Base-by-base conservation (phyloP, 1,284 basidiomycete genomes). In the Moesziomyces parantarcticus region DNA sequence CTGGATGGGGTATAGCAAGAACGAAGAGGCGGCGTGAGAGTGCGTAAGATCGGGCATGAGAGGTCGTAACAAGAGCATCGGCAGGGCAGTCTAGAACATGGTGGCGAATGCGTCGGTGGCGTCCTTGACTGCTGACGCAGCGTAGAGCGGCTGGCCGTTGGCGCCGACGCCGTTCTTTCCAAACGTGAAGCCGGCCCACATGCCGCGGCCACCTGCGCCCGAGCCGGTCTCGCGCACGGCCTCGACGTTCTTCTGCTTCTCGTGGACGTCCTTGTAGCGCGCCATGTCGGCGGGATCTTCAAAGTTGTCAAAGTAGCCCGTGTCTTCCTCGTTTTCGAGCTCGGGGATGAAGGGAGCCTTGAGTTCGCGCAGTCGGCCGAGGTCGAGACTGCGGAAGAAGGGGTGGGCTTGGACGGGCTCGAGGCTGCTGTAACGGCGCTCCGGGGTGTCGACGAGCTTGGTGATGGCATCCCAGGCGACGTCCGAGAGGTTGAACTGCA, bases 221-320 rank as follows among this genome's bases (percentile, higher is more conserved):
- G 68, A 50, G 32, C 77, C 78, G 14, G 53, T 61, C 86, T 97
- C 95, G 83, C 88, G 89, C 25, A 98, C 92, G 6, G 77, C 73
- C 51, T 97, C 96, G 43, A 99, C 95, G 83, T 97, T 94, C 79
- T 87, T 88, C 86, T 97, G 94, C 86, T 99, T 99, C 86, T 98
- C 97, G 85, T 92, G 90, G 8, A 99, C 97, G 85, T 99, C 97
- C 36, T 85, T 85, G 77, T 85, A 86, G 86, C 99, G 98, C 49
- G 94, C 94, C 94, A 99, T 97, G 84, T 99, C 97, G 75, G 95
- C 93, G 7, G 67, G 87, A 23, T 89, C 92, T 25, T 91, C 91
- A 84, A 98, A 99, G 84, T 97, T 94, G 84, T 99, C 97, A 87
- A 98, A 99, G 86, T 99, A 99, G 13, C 95, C 96, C 1, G 95